phyloP scores from a whole-genome alignment of 1,139 yeast genomes.

The Lizanozyma gosingica region DNA sequence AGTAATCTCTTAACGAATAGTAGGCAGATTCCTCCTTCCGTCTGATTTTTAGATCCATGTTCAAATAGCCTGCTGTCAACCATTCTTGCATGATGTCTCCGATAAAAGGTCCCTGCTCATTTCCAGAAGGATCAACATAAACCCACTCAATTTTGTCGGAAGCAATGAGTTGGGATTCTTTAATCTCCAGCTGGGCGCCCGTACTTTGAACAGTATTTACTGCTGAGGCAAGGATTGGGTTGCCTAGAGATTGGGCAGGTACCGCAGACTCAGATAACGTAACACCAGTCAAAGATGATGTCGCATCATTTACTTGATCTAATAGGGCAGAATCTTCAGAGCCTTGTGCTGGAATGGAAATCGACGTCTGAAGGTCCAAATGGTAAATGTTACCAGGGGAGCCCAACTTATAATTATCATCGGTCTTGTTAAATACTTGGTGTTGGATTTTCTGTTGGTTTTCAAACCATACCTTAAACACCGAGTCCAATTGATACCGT shows the following conservation, averaged over 20 bases:
- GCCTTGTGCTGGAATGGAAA: constrained; percentile 6
- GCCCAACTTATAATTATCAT: constrained; percentile 22
- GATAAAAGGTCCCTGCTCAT: constrained; percentile 73
- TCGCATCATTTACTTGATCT: not conserved
- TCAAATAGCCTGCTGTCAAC: constrained; percentile 57
- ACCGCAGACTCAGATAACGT: constrained; percentile 1
- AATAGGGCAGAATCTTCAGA: not conserved
- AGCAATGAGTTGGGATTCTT: constrained; percentile 7
- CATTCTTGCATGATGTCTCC: constrained; percentile 75
- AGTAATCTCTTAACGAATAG: constrained; percentile 36
- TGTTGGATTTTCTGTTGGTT: constrained; percentile 28
- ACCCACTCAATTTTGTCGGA: constrained; percentile 54
- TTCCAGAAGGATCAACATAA: constrained; percentile 63
- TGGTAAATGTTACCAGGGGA: constrained; percentile 30
- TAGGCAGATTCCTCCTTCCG: constrained; percentile 39
- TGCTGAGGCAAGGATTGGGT: constrained; percentile 6
- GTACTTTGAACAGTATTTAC: constrained; percentile 2
- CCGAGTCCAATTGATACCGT: constrained; percentile 42
- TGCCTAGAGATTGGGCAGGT: constrained; percentile 14
- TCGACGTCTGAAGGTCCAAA: constrained; percentile 23
- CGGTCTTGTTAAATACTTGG: constrained; percentile 18
- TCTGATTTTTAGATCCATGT: constrained; percentile 46
- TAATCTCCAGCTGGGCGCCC: constrained; percentile 6
- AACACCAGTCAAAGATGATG: not conserved
- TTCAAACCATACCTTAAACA: constrained; percentile 44